Evolutionary conservation across 1,284 basidiomycete genomes (phyloP).

Genomic region (Tilletia caries): DNA sequence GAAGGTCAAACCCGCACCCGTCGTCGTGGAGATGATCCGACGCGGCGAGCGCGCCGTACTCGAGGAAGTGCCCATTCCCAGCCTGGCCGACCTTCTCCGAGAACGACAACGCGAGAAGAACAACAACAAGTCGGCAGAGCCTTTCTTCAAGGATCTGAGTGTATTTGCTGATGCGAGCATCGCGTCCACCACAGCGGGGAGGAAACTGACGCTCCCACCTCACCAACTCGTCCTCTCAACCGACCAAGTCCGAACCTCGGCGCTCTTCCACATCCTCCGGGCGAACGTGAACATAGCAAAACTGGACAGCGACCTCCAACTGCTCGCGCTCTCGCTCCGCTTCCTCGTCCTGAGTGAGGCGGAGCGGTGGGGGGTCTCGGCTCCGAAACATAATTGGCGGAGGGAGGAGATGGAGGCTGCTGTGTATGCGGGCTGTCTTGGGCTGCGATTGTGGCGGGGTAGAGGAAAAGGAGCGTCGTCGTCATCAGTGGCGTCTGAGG

Average conservation of each 20-base stretch:
- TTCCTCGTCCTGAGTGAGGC: conserved; percentile 3
- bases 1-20: conserved; percentile 6
- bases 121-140: too few relatives aligned
- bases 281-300: not conserved
- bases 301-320: not conserved
- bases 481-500: not conserved
- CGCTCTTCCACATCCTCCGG: not conserved
- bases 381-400: not conserved
- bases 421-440: not conserved
- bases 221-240: not conserved
- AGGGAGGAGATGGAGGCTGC: conserved; percentile 7
- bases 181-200: too few relatives aligned
- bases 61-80: not conserved
- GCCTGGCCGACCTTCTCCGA: not conserved
- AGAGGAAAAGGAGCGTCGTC: not conserved
- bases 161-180: too few relatives aligned
- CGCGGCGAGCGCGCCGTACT: not conserved
- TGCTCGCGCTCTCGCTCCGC: not conserved
- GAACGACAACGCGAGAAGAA: too few relatives aligned
- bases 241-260: not conserved
- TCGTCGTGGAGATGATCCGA: conserved; percentile 1
- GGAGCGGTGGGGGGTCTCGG: not conserved
- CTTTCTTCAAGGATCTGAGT: too few relatives aligned
- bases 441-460: not conserved
- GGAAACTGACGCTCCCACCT: not conserved